Conservation (phyloP, 306 rosid species). For the Cotoneaster glaucophyllus region DNA sequence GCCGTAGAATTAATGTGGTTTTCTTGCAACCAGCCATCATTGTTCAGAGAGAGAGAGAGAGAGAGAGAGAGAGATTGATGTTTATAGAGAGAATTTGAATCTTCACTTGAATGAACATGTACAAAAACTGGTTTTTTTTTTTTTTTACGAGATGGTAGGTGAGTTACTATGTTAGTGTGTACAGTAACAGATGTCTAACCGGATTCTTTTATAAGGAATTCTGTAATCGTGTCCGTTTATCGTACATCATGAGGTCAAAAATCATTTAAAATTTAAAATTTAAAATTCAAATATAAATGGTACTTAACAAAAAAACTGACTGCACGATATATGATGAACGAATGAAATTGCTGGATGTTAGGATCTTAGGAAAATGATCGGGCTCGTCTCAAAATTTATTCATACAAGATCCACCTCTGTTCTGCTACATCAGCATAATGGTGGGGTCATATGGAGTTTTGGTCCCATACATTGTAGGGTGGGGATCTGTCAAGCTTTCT, state of each 20-base stretch:
- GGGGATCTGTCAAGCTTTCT: background rate
- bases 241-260: too few species aligned
- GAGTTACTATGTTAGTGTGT: background rate
- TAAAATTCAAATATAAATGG: too few species aligned
- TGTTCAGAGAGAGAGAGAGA: background rate
- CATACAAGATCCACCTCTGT: background rate
- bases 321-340: too few species aligned
- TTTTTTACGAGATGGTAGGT: background rate
- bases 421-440: background rate
- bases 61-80: background rate
- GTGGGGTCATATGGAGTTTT: background rate
- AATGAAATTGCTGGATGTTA: too few species aligned
- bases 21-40: conserved; percentile 18
- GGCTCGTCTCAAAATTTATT: background rate
- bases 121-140: background rate
- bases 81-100: too few species aligned
- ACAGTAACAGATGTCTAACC: too few species aligned
- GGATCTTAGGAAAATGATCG: too few species aligned
- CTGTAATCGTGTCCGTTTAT: too few species aligned
- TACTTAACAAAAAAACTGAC: too few species aligned
- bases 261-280: too few species aligned
- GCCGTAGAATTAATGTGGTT: conserved; percentile 17
- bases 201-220: too few species aligned
- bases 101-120: background rate
- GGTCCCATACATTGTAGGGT: background rate